A percentile compares a stretch with the other conserved stretches of the same genome.
Evolutionary conservation across 352 stramenopile species (phyloP).

Genomic region (Globisporangium ultimum): DNA sequence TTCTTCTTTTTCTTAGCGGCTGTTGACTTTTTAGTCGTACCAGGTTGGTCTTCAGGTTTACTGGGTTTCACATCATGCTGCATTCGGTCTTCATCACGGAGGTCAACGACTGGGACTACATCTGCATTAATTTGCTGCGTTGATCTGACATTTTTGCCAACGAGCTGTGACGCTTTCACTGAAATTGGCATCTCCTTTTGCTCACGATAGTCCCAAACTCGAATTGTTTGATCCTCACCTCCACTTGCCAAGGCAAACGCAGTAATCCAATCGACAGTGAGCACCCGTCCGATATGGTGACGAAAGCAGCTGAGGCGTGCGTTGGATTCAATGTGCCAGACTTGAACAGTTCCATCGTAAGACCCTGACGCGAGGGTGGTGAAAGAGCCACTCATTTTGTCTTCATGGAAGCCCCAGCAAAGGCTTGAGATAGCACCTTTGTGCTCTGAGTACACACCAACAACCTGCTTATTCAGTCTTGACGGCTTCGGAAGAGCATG

Average conservation of each 20-base stretch:
- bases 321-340: slow-evolving; percentile 39
- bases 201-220: slow-evolving; percentile 49
- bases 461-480: slow-evolving; percentile 11
- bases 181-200: slow-evolving; percentile 13
- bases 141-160: not conserved
- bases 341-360: slow-evolving; percentile 45
- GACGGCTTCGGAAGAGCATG: not conserved
- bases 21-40: slow-evolving; percentile 15
- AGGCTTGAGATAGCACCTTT: slow-evolving; percentile 41
- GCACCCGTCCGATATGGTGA: slow-evolving; percentile 46
- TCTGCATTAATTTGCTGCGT: not conserved
- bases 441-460: slow-evolving; percentile 32
- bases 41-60: not conserved
- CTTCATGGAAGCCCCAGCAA: slow-evolving; percentile 25
- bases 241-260: slow-evolving; percentile 42
- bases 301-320: slow-evolving; percentile 31
- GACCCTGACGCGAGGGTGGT: slow-evolving; percentile 49
- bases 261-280: slow-evolving; percentile 55
- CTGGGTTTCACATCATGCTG: not conserved
- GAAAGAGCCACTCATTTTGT: not conserved
- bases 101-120: not conserved
- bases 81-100: not conserved
- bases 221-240: slow-evolving; percentile 67
- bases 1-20: slow-evolving; percentile 22
- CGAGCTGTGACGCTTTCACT: not conserved